Evolutionary conservation across 805 yeast species (phyloP), one percentile per base, ranked within the genome.

Genomic region (Zygoascus biomembranicola): DNA sequence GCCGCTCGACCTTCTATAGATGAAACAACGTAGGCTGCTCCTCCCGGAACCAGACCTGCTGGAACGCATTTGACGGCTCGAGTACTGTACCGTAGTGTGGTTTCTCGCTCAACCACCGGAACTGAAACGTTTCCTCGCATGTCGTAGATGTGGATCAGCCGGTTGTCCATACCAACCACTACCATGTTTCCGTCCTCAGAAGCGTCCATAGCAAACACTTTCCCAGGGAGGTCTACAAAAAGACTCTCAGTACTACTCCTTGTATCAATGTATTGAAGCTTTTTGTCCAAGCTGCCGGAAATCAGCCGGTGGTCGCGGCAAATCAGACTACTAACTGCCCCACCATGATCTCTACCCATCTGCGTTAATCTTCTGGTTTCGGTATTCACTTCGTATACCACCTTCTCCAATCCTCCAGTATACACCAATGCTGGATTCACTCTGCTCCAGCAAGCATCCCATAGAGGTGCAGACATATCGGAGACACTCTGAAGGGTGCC

Each of bases 1-100:
- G 90, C 82, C 1, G 85, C 89, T 31, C 95, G 72, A 0, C 96
- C 96, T 61, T 87, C 95, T n/a, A 88, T 74, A 1, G 92, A 82
- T 28, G 88, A 73, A 32, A 82, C 75, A 0, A 84, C 88, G 64
- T 84, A 8, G 84, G 94, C 58, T 70, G 65, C 56, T 2, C 75
- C 75, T 52, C 73, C 69, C 0, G 86, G 85, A 59, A 81, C 74
- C 13, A 32, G 32, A 5, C 49, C 41, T 31, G 42, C 11, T 16
- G 39, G 49, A 5, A 46, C 37, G 41, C 81, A 70, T 57, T 73
- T 74, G 37, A 87, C 60, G 23, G 77, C 77, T 47, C 82, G 72
- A 1, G 84, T 79, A 66, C 85, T 90, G 62, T 79, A 80, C 60
- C 80, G 80, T 51, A 87, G 72, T 0, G 90, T 87, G 41, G 83